These are phyloP conservation scores for Solanum appendiculatum DNA, from an alignment of 257 asterid species.

Conservation along the genomic window DNA sequence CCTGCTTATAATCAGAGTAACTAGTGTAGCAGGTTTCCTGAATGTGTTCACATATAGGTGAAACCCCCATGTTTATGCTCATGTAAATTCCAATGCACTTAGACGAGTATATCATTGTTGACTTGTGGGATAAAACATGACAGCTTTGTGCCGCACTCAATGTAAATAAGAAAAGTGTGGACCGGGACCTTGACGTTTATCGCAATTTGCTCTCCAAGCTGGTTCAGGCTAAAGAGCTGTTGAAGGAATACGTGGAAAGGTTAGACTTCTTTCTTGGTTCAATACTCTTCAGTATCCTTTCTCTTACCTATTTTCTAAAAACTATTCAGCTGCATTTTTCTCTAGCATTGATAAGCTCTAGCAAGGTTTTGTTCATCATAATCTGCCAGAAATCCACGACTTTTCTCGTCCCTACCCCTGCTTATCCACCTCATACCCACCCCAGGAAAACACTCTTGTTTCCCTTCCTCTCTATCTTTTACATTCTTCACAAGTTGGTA, in stretches of 20 bases:
- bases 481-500: neutral
- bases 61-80: neutral
- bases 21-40: neutral
- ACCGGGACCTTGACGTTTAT: conserved; percentile 93
- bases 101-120: neutral
- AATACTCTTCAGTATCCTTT: neutral
- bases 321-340: neutral
- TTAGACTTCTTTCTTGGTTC: conserved; percentile 13
- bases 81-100: neutral
- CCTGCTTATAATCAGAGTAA: neutral
- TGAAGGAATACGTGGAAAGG: conserved; percentile 90
- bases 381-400: neutral
- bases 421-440: neutral
- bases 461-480: neutral
- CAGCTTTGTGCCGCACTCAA: conserved; percentile 92
- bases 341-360: neutral
- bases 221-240: conserved; percentile 94
- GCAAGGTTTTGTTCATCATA: neutral
- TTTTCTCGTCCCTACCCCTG: neutral
- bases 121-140: conserved; percentile 3
- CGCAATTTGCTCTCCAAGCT: conserved; percentile 93
- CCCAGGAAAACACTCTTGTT: neutral
- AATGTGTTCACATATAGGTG: neutral
- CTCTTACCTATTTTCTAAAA: neutral
- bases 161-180: conserved; percentile 80